Conservation (phyloP, 2,329 filamentous ascomycete genomes). For the Nannizzia gypsea region DNA sequence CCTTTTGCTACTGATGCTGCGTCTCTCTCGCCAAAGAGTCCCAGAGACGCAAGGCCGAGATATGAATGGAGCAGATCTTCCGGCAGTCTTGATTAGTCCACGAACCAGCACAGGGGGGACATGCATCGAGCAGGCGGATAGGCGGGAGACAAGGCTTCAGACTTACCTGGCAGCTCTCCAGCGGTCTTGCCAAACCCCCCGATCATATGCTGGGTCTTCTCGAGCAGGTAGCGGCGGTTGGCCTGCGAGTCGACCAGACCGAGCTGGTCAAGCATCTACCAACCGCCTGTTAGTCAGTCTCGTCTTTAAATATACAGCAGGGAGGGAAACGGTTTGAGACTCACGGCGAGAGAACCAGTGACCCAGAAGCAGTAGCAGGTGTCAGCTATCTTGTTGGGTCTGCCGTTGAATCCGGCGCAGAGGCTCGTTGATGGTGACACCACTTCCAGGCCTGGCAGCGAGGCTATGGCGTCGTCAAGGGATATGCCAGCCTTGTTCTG, state of each 20-base stretch:
- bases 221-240: constrained; percentile 66
- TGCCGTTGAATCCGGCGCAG: constrained; percentile 69
- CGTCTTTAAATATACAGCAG: too few relatives aligned
- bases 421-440: background rate
- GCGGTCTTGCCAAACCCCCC: constrained; percentile 69
- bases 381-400: constrained; percentile 81
- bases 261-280: constrained; percentile 46
- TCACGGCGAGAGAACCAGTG: constrained; percentile 48
- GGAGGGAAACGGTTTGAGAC: constrained; percentile 5
- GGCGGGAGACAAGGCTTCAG: constrained; percentile 24
- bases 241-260: constrained; percentile 48
- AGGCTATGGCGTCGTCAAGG: constrained; percentile 18
- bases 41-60: constrained; percentile 69
- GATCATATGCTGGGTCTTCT: constrained; percentile 75
- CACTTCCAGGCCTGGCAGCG: constrained; percentile 19
- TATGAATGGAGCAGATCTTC: constrained; percentile 83
- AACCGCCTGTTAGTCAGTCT: too few relatives aligned
- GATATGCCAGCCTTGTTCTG: background rate
- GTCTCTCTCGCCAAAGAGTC: constrained; percentile 52
- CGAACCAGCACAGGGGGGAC: background rate
- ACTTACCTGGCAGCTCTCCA: constrained; percentile 52
- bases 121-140: constrained; percentile 31
- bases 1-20: too few relatives aligned
- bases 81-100: constrained; percentile 15
- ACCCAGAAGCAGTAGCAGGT: constrained; percentile 98